These are phyloP conservation scores for Colletotrichum melonis DNA, from an alignment of 2,329 filamentous ascomycete genomes.

Conservation along the genomic window DNA sequence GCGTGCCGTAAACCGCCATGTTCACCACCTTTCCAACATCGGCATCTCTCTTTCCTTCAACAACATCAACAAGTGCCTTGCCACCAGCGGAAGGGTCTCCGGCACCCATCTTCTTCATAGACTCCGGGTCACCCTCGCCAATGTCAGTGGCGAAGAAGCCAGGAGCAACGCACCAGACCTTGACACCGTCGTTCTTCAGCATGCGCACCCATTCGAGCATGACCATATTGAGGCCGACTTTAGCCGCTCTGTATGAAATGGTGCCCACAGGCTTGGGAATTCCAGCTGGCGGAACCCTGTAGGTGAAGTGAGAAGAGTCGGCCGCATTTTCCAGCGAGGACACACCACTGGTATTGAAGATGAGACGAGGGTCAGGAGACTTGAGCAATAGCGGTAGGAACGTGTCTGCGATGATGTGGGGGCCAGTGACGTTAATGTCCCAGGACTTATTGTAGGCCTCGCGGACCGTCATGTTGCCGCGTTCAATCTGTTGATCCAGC, in stretches of 20 bases:
- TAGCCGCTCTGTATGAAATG: conserved; percentile 50
- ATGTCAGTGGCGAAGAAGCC: conserved; percentile 56
- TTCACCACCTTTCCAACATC: conserved; percentile 52
- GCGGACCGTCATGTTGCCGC: conserved; percentile 42
- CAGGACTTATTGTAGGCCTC: conserved; percentile 57
- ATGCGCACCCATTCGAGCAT: conserved; percentile 56
- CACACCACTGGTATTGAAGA: conserved; percentile 59
- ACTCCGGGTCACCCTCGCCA: conserved; percentile 39
- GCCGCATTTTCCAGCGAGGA: conserved; percentile 47
- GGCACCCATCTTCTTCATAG: conserved; percentile 42
- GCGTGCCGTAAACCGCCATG: conserved; percentile 18
- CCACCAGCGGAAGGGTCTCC: conserved; percentile 50
- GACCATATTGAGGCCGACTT: conserved; percentile 60
- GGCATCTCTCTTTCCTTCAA: conserved; percentile 53
- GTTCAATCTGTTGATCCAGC: conserved; percentile 23
- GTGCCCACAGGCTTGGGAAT: conserved; percentile 5
- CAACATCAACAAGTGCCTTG: conserved; percentile 50
- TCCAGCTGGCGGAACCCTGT: conserved; percentile 53
- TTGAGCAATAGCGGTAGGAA: conserved; percentile 55
- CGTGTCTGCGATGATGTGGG: conserved; percentile 48
- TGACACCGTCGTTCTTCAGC: conserved; percentile 54
- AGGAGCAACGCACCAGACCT: conserved; percentile 52
- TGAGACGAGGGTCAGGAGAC: conserved; percentile 53
- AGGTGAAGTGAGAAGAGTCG: conserved; percentile 33
- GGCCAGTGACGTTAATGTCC: conserved; percentile 62